Evolutionary conservation across 225 moss, liverwort and hornwort species (phyloP).

Genomic region (Polytrichum commune): DNA sequence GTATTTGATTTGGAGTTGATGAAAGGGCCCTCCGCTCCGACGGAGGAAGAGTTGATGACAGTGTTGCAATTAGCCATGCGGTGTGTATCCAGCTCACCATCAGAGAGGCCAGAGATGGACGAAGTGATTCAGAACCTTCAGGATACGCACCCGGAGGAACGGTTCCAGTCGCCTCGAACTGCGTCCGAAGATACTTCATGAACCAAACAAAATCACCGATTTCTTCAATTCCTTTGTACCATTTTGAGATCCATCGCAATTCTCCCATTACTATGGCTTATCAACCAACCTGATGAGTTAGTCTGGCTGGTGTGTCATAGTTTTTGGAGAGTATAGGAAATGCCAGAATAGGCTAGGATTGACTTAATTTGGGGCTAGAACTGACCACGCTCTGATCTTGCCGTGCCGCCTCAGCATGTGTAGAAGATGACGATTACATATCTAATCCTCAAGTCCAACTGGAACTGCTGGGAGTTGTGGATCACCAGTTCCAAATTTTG

Average conservation of each 20-base stretch:
- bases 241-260: conserved; percentile 10
- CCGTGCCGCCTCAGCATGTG: conserved; percentile 31
- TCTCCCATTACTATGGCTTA: conserved; percentile 22
- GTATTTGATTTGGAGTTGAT: conserved; percentile 81
- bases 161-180: conserved; percentile 28
- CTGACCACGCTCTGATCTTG: conserved; percentile 9
- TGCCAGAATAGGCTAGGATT: too few relatives aligned
- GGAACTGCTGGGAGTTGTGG: conserved; percentile 14
- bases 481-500: conserved; percentile 35
- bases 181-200: conserved; percentile 35
- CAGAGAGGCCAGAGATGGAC: conserved; percentile 71
- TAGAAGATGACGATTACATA: neutral
- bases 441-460: conserved; percentile 32
- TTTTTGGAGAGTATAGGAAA: conserved; percentile 15
- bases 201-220: neutral
- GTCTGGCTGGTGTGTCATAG: conserved; percentile 11
- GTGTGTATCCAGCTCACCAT: conserved; percentile 65
- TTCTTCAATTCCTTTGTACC: neutral
- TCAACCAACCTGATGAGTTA: conserved; percentile 20
- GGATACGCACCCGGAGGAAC: conserved; percentile 46
- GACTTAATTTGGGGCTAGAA: neutral
- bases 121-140: conserved; percentile 62
- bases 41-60: conserved; percentile 80
- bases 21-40: conserved; percentile 59
- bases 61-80: conserved; percentile 92